Conservation (phyloP, 2,329 filamentous ascomycete genomes). For the Berkeleyomyces rouxiae region DNA sequence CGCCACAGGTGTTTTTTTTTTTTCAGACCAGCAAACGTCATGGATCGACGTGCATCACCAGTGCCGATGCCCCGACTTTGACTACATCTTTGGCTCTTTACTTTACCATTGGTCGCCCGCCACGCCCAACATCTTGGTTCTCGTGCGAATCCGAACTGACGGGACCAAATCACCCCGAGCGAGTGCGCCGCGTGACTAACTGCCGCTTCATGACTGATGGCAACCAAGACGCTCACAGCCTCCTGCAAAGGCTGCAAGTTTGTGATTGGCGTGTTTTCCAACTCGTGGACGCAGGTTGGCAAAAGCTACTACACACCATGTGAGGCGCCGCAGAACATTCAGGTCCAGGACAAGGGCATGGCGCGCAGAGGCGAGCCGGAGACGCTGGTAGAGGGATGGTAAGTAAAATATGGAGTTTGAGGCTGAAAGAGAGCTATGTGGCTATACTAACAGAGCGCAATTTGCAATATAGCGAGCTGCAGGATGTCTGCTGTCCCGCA, state of each 20-base stretch:
- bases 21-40: not conserved
- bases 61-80: not conserved
- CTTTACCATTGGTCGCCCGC: not conserved
- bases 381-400: constrained; percentile 24
- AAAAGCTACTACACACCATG: constrained; percentile 26
- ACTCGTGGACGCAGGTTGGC: constrained; percentile 26
- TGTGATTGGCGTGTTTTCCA: constrained; percentile 20
- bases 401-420: constrained; percentile 8
- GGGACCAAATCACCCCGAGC: not conserved
- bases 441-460: not conserved
- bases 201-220: not conserved
- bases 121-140: not conserved
- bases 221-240: constrained; percentile 14
- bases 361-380: constrained; percentile 20
- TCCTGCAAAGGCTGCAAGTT: constrained; percentile 22
- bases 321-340: constrained; percentile 16
- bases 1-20: not conserved
- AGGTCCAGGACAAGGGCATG: constrained; percentile 17
- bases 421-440: not conserved
- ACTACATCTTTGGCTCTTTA: not conserved
- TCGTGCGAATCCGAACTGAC: not conserved
- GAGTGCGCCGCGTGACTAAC: no score
- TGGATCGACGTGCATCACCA: not conserved
- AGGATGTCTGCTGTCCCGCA: constrained; percentile 21
- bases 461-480: constrained; percentile 20